Evolutionary conservation across 164 flowering plant genomes (phyloP), one percentile per base, ranked within the genome.

Genomic region (Aristolochia californica): DNA sequence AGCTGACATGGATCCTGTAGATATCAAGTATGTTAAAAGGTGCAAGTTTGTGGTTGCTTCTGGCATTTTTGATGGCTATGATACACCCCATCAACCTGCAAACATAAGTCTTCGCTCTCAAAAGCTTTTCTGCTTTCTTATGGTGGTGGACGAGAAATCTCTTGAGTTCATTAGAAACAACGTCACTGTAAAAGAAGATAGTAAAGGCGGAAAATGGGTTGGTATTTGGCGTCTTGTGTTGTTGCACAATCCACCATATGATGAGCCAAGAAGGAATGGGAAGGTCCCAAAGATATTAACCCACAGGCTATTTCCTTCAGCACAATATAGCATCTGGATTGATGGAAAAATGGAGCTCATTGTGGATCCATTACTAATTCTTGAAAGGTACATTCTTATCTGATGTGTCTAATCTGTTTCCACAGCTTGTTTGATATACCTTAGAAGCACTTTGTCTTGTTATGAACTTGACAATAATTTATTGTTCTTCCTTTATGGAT

Each of bases 281-380:
- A 94, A 94, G 70, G 96, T 94, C 65, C 99, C 99, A 2, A 90
- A 89, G 74, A 94, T 89, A 55, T 68, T 90, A 72, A 83, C 91
- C 30, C 99, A 93, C 70, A 80, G 97, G 68, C 69, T 94, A 43
- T 90, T 87, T 75, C 99, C 96, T 61, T 77, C 81, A 69, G 91
- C 97, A 50, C 80, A 73, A 56, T 94, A 90, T 77, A 94, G 95
- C 72, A 94, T 90, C 62, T 94, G 99, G 99, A 84, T 94, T 66
- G 99, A 94, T 78, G 97, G 97, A 50, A 94, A 94, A 73, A 94
- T 94, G 99, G 97, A 94, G 79, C 81, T 90, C 24, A 70, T 87
- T 23, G 96, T 90, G 43, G 97, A 94, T 66, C 97, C 99, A 8
- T 74, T 94, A 67, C 91, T 84, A 50, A 79, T 94, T 40, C 71